Base-by-base conservation (phyloP, 352 stramenopile species). In the Pythium periplocum region DNA sequence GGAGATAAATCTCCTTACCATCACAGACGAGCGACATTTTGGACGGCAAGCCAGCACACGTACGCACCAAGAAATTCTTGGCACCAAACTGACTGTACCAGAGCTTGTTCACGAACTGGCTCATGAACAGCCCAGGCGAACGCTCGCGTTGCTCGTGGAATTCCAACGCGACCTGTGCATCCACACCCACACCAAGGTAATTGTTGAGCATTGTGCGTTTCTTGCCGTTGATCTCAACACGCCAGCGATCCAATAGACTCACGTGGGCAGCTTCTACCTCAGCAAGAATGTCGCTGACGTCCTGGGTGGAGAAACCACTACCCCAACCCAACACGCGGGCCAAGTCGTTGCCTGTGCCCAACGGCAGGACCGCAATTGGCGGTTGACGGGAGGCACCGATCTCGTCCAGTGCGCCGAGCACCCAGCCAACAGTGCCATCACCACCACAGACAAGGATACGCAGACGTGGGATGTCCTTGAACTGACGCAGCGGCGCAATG, bases 331-430 rank as follows among this genome's bases (percentile, higher is more conserved):
- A 66, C 6, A 96, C 76, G 17, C 90, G 78, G 17, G 93, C 93
- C 34, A 98, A 62, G 58, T 99, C 96, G 60, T 99, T 98, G 34
- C 96, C 96, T 10, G 96, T 99, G 17, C 95, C 95, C 7, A 99
- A 67, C 3, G 96, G 96, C 30, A 99, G 67, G 55, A 98, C 90
- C 26, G 90, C 96, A 43, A 99, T 97, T 1, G 96, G 91, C 8
- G 95, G 96, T 60, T 91, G 80, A 6, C 83, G 71, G 58, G 51
- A 57, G 11, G 64, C 61, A 2, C 68, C 65, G 32, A 91, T 69
- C 59, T 91, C 78, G 47, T 93, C 85, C 9, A 95, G 60, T 2
- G 81, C 73, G 10, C 79, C 70, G 0, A 95, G 60, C 1, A 98
- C 87, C 93, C 92, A 98, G 37, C 87, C 93, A 0, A 98, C 86